A percentile compares a stretch with the other conserved stretches of the same genome.
phyloP scores from a whole-genome alignment of 257 asterid species.

The Coffea canephora region DNA sequence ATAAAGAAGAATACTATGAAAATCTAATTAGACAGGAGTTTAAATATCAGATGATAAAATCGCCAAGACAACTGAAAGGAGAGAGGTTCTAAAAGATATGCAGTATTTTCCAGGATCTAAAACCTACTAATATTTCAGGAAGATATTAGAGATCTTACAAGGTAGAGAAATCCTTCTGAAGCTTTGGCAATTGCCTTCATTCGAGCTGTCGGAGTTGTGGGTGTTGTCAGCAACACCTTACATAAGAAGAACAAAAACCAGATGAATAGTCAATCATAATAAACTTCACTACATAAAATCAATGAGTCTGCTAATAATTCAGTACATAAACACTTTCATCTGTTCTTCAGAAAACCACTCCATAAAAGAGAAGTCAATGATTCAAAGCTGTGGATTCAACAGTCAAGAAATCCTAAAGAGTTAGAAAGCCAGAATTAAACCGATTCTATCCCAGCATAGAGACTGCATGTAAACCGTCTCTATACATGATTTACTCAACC shows the following conservation, averaged over 20 bases:
- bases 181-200: conserved; percentile 78
- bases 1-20: neutral
- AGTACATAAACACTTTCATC: neutral
- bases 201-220: conserved; percentile 71
- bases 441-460: neutral
- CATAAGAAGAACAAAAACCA: conserved; percentile 9
- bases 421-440: neutral
- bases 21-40: neutral
- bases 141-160: conserved; percentile 46
- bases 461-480: neutral
- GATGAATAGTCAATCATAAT: neutral
- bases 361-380: neutral
- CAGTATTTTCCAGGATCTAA: neutral
- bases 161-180: conserved; percentile 87
- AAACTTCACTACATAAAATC: neutral
- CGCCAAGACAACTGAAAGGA: neutral
- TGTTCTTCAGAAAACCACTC: neutral
- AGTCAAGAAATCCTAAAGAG: neutral
- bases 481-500: neutral
- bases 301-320: neutral
- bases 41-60: neutral
- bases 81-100: neutral
- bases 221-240: conserved; percentile 88
- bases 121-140: neutral
- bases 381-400: neutral